Percentiles rank a stretch among this genome's conserved stretches.
Conservation (phyloP, 208 protist genomes). For the Leishmania tropica region DNA sequence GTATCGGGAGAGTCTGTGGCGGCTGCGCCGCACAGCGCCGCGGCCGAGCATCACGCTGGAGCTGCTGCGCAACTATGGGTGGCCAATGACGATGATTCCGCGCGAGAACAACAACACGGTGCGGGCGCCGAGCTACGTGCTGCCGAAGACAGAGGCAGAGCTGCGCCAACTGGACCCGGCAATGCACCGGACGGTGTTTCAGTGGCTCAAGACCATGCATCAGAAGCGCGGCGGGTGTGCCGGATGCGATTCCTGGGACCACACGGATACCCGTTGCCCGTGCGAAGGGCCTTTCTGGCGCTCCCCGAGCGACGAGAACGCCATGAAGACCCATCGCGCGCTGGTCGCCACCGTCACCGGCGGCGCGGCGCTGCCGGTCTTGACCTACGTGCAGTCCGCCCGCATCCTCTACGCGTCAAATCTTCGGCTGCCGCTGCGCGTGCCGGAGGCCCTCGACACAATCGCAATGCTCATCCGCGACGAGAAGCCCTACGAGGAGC, state of each 20-base stretch:
- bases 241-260: constrained; percentile 78
- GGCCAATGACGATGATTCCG: constrained; percentile 8
- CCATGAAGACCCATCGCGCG: constrained; percentile 24
- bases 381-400: constrained; percentile 66
- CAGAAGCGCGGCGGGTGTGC: constrained; percentile 66
- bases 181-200: constrained; percentile 70
- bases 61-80: constrained; percentile 75
- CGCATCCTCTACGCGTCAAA: constrained; percentile 60
- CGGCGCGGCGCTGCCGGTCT: constrained; percentile 19
- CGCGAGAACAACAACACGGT: constrained; percentile 44
- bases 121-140: constrained; percentile 33
- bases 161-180: constrained; percentile 54
- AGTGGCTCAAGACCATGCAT: constrained; percentile 64
- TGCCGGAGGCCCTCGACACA: constrained; percentile 56
- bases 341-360: constrained; percentile 22
- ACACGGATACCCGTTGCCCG: constrained; percentile 67
- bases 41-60: constrained; percentile 69
- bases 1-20: constrained; percentile 81
- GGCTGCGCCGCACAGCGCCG: constrained; percentile 58
- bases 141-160: constrained; percentile 53
- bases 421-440: constrained; percentile 61
- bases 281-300: constrained; percentile 75
- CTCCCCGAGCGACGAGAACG: constrained; percentile 38
- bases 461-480: constrained; percentile 67
- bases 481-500: constrained; percentile 68